Evolutionary conservation across 331 rosid genomes (phyloP), one percentile per base, ranked within the genome.

Genomic region (Rhamnella rubrinervis): DNA sequence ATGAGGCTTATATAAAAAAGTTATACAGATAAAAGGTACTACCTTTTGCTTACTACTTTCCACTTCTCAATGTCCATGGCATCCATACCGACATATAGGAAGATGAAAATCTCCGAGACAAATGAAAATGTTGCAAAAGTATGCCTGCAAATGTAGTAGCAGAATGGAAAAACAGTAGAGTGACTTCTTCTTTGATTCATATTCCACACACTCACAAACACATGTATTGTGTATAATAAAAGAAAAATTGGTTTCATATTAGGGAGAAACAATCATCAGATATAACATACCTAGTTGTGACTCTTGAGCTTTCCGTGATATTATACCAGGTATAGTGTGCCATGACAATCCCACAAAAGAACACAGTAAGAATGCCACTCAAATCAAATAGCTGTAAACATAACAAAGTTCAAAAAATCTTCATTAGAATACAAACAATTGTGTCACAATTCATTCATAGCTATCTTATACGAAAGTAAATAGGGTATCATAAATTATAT

Each of bases 1-100:
- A 44, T 44, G 16, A 44, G 49, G 14, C 49, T 44, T 44, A 9
- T 44, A 1, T 44, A 44, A 11, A 44, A 31, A 9, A 14, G 12
- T 44, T 14, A 44, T 44, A 44, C 13, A 9, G 14, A 44, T 8
- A 44, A 44, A 44, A 11, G 4, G 65, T 6, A n/a, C 61, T 70
- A 88, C 96, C 92, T 86, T 56, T 78, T 61, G 61, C 70, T 13
- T 12, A 83, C 92, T 65, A 76, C 58, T 69, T 23, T 78, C 89
- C 92, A 86, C 81, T 86, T 89, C 77, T 89, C 92, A 0, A 82
- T 82, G 79, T 89, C 96, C 85, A 86, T 55, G 79, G 95, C 92
- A 78, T 88, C 92, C 92, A 88, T 86, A 53, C 92, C 95, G 40
- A 88, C 95, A 61, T 88, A 86, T 21, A 88, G 68, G 83, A 88